These are phyloP conservation scores for Xylaria curta DNA, from an alignment of 495 filamentous ascomycete species.

Conservation along the genomic window DNA sequence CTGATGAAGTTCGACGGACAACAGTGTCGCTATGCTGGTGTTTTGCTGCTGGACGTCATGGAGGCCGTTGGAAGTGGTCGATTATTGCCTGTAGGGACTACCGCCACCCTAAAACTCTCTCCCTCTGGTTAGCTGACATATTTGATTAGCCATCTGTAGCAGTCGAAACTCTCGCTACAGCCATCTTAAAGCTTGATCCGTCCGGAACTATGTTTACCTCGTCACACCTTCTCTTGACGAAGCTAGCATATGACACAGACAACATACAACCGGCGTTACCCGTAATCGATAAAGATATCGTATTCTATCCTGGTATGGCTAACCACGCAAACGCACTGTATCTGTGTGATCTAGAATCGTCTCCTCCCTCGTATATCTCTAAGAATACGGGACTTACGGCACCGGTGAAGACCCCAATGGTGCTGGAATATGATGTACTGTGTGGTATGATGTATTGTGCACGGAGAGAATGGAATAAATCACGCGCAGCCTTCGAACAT, in stretches of 20 bases:
- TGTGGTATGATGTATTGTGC: conserved; percentile 81
- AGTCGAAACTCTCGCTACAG: conserved; percentile 64
- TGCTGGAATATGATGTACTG: conserved; percentile 80
- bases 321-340: conserved; percentile 33
- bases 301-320: conserved; percentile 64
- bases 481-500: conserved; percentile 71
- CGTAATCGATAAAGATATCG: conserved; percentile 71
- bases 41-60: conserved; percentile 41
- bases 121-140: conserved; percentile 22
- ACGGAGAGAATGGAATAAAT: conserved; percentile 72
- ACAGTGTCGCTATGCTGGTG: conserved; percentile 53
- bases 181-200: conserved; percentile 75
- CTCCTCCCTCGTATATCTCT: conserved; percentile 59
- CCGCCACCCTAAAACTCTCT: neutral
- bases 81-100: conserved; percentile 46
- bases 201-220: conserved; percentile 73
- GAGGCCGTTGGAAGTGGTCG: conserved; percentile 34
- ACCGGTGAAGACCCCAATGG: conserved; percentile 60
- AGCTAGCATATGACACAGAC: conserved; percentile 59
- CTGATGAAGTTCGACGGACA: conserved; percentile 51
- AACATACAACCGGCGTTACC: conserved; percentile 64
- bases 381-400: conserved; percentile 62
- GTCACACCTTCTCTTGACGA: conserved; percentile 66
- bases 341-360: conserved; percentile 44
- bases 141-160: conserved; percentile 60